Conservation (phyloP, 371 early-diverging fungal genomes). For the Globomyces sp. region DNA sequence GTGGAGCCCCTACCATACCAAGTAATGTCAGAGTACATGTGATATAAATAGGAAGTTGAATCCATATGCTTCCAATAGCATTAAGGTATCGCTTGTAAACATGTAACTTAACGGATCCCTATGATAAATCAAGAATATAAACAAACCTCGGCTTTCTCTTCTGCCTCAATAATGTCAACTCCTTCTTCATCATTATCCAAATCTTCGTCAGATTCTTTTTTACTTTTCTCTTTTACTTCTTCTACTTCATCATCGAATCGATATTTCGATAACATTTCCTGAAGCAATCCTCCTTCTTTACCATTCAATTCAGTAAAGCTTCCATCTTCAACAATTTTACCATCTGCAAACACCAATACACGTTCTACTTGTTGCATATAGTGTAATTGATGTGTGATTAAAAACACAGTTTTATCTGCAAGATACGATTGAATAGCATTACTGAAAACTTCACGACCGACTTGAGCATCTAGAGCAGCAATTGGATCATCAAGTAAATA, state of each 20-base stretch:
- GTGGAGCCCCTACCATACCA: neutral
- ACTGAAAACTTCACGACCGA: conserved; percentile 74
- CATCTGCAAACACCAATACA: conserved; percentile 26
- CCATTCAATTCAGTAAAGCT: conserved; percentile 20
- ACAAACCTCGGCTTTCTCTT: conserved; percentile 49
- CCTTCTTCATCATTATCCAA: conserved; percentile 9
- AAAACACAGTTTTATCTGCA: conserved; percentile 20
- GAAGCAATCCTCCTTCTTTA: conserved; percentile 11
- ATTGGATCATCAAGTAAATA: conserved; percentile 71
- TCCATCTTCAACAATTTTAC: conserved; percentile 30
- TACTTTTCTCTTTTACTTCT: neutral
- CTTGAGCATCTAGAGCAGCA: conserved; percentile 81
- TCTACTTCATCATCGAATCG: conserved; percentile 14
- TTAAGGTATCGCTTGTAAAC: neutral
- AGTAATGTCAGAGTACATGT: no score
- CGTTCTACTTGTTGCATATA: conserved; percentile 23
- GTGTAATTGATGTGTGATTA: conserved; percentile 31
- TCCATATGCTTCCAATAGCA: no score
- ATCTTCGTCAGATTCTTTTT: conserved; percentile 2
- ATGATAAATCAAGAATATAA: conserved; percentile 13
- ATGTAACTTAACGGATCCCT: neutral
- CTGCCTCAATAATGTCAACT: neutral
- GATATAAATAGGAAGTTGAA: no score
- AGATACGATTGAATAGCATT: conserved; percentile 62
- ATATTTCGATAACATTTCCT: neutral